Evolutionary conservation across 176 grass and related monocot species (phyloP).

Genomic region (Triticum timopheevii): DNA sequence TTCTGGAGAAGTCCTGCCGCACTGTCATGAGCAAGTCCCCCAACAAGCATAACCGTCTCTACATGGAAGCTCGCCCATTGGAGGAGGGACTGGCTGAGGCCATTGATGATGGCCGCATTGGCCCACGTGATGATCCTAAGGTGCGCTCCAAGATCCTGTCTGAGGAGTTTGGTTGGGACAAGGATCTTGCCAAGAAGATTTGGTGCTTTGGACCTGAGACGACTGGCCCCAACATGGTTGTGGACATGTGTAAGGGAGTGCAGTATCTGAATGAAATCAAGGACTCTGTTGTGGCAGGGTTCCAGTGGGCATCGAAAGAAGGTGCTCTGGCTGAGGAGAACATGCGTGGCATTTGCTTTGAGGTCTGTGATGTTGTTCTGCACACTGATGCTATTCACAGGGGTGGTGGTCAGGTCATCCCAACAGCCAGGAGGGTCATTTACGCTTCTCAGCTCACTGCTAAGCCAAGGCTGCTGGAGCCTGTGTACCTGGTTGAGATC

Average conservation of each 20-base stretch:
- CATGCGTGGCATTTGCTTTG: conserved; percentile 85
- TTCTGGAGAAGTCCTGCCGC: conserved; percentile 68
- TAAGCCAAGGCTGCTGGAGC: conserved; percentile 80
- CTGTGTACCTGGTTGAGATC: conserved; percentile 81
- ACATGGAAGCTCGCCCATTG: conserved; percentile 79
- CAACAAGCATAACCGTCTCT: conserved; percentile 83
- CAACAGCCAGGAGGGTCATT: conserved; percentile 72
- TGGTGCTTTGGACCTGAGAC: conserved; percentile 93
- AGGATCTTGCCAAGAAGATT: conserved; percentile 89
- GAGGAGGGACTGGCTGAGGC: conserved; percentile 78
- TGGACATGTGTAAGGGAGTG: conserved; percentile 94
- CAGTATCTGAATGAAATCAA: conserved; percentile 90
- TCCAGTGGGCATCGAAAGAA: conserved; percentile 88
- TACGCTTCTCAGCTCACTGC: conserved; percentile 78
- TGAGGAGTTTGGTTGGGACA: conserved; percentile 83
- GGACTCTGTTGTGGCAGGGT: conserved; percentile 84
- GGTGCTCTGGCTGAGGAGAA: conserved; percentile 80
- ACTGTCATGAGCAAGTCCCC: conserved; percentile 90
- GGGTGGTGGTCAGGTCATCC: conserved; percentile 79
- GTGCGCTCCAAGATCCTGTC: conserved; percentile 64
- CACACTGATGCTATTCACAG: conserved; percentile 87
- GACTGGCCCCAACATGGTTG: conserved; percentile 79
- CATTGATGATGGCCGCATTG: conserved; percentile 66
- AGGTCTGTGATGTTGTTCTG: conserved; percentile 83
- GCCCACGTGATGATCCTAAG: conserved; percentile 75